Evolutionary conservation across 352 stramenopile genomes (phyloP).

Genomic region (Globisporangium irregulare): DNA sequence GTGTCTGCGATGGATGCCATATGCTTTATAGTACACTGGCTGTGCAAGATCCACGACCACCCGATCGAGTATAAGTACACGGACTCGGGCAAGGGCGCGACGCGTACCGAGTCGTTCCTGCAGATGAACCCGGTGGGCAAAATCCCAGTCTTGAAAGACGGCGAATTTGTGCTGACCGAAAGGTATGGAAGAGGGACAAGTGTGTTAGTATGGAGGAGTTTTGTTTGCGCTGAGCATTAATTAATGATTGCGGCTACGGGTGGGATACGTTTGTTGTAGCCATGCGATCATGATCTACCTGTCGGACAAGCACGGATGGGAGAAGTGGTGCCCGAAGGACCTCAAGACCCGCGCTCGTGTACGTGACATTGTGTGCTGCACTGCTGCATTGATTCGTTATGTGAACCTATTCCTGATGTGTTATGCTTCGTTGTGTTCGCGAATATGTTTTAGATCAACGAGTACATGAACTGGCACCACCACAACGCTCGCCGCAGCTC

Average conservation of each 20-base stretch:
- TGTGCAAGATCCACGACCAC: conserved; percentile 70
- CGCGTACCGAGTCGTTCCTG: conserved; percentile 46
- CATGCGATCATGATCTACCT: conserved; percentile 79
- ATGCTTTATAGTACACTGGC: conserved; percentile 46
- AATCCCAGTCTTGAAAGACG: conserved; percentile 67
- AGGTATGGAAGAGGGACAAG: conserved; percentile 25
- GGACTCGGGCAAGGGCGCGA: conserved; percentile 48
- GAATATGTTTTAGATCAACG: conserved; percentile 44
- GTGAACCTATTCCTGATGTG: neutral
- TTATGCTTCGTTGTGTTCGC: neutral
- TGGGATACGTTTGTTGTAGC: conserved; percentile 22
- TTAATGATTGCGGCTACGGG: neutral
- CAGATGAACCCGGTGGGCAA: conserved; percentile 61
- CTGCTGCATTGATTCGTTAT: neutral
- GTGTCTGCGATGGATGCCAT: neutral
- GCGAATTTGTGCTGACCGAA: conserved; percentile 62
- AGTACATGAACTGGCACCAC: conserved; percentile 83
- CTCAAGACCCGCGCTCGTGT: conserved; percentile 61
- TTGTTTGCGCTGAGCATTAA: neutral
- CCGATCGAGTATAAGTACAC: conserved; percentile 57
- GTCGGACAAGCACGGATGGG: conserved; percentile 63
- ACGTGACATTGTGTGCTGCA: conserved; percentile 9
- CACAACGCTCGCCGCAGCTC: conserved; percentile 59
- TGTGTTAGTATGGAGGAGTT: neutral
- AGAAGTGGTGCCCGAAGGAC: conserved; percentile 56